A percentile compares a stretch with the other conserved stretches of the same genome.
Conservation (phyloP, 352 stramenopile species). For the Phytophthora idaei region DNA sequence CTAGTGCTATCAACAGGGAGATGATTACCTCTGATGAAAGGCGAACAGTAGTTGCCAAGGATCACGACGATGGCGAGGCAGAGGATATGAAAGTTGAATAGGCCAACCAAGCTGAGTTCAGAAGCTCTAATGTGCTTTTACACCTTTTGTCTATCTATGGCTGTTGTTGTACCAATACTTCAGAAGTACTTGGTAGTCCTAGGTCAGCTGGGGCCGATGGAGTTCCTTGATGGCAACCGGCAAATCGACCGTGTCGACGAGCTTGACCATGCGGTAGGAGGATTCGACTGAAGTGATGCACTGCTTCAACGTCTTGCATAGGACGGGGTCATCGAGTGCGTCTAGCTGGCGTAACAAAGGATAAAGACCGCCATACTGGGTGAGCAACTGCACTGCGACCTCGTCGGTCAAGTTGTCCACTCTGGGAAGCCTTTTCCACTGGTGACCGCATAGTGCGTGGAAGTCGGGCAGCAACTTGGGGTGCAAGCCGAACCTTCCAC, state of each 20-base stretch:
- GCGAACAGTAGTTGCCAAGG: constrained; percentile 22
- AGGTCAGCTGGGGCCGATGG: constrained; percentile 39
- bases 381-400: constrained; percentile 66
- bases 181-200: neutral
- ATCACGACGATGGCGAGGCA: constrained; percentile 46
- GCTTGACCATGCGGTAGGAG: constrained; percentile 79
- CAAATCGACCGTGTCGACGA: constrained; percentile 56
- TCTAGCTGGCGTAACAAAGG: constrained; percentile 69
- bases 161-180: neutral
- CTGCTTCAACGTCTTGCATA: constrained; percentile 74
- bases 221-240: constrained; percentile 59
- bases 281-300: constrained; percentile 76
- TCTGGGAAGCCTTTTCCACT: constrained; percentile 70
- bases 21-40: constrained; percentile 5
- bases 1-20: constrained; percentile 14
- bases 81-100: constrained; percentile 41
- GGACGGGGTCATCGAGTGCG: constrained; percentile 48
- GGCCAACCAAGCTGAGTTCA: constrained; percentile 17
- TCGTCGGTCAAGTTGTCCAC: constrained; percentile 65
- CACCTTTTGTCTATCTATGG: constrained; percentile 17
- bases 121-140: constrained; percentile 37
- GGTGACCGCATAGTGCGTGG: constrained; percentile 66
- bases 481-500: constrained; percentile 58
- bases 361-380: constrained; percentile 59
- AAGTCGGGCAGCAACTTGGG: constrained; percentile 65